Evolutionary conservation across 2,329 filamentous ascomycete genomes (phyloP), one percentile per base, ranked within the genome.

Genomic region (Fusarium chlamydosporum): DNA sequence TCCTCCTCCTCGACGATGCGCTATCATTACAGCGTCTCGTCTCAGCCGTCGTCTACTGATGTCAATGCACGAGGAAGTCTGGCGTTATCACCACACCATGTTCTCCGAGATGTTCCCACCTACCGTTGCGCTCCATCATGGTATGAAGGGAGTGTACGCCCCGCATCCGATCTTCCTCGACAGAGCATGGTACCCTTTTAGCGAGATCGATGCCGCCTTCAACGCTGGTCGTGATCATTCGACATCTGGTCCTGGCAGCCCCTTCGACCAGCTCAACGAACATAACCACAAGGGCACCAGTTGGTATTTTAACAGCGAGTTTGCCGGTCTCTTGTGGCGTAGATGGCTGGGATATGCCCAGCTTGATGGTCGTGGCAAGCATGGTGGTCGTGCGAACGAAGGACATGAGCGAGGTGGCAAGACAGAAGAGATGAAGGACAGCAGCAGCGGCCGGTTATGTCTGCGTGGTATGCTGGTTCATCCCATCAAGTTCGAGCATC

Each of bases 271-370:
- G 20, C 85, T 87, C 68, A 89, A 93, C 54, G 93, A 96, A 79
- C 92, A 93, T 77, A 94, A 94, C 78, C 93, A 95, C 81, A 88
- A 88, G 72, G 92, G 93, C 15, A 90, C 90, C 42, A 93, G 86
- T 43, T 97, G 92, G 92, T 96, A 95, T 79, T 96, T 93, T 79
- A 91, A 93, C 72, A 89, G 89, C 23, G 86, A 89, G 50, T 96
- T 96, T 74, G 89, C 92, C 1, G 86, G 90, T 6, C 86, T 91
- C n/a, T 76, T 96, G 70, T 96, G 93, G 87, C 85, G 91, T 51
- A 84, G 92, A 43, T 97, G 93, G 93, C 80, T 96, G 45, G 86
- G 86, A 1, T 88, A 86, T 68, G 79, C 84, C 16, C 85, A 88
- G 74, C 78, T 81, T 72, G 84, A 87, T 61, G 83, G 83, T 8